Evolutionary conservation across 2,329 filamentous ascomycete species (phyloP), one percentile per base, ranked within the genome.

Genomic region (Xylaria arbuscula): DNA sequence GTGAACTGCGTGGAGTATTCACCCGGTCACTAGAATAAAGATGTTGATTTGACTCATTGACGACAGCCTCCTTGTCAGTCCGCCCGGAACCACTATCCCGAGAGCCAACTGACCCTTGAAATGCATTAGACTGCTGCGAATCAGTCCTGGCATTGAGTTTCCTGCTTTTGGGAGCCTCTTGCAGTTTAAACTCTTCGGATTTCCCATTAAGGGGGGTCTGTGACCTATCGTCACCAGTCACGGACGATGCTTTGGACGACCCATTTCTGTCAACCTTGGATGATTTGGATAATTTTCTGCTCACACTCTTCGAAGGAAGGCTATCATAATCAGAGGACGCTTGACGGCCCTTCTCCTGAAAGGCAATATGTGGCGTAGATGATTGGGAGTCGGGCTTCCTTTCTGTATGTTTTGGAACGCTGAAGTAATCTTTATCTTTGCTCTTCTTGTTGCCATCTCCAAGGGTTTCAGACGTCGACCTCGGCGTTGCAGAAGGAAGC

Each of bases 321-420:
- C 86, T 86, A 36, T 88, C 84, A 28, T 88, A 81, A 11, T 90
- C 88, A 2, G 89, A 88, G 0, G 89, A 90, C 4, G 85, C 81
- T 68, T 89, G 86, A 53, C 92, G 88, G 1, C 89, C 88, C 80
- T 94, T 96, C 75, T 97, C 93, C 78, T 97, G 93, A 78, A 94
- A 97, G 24, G 93, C 92, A 74, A 97, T 97, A 76, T 97, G 94
- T n/a, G 94, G 93, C 17, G 93, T 94, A 1, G 89, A 87, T 67
- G 82, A 78, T 64, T 83, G 82, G 1, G 85, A 86, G 51, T 86
- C 86, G 17, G 75, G 76, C 56, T 83, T 84, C 72, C 81, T 85
- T 60, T 87, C 84, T 2, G 79, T 73, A n/a, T 80, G 76, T 76
- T 84, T 86, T 40, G 81, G 70, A 6, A 81, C 74, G 59, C 79